Evolutionary conservation across 2,329 filamentous ascomycete genomes (phyloP).

Genomic region (Escovopsis weberi): DNA sequence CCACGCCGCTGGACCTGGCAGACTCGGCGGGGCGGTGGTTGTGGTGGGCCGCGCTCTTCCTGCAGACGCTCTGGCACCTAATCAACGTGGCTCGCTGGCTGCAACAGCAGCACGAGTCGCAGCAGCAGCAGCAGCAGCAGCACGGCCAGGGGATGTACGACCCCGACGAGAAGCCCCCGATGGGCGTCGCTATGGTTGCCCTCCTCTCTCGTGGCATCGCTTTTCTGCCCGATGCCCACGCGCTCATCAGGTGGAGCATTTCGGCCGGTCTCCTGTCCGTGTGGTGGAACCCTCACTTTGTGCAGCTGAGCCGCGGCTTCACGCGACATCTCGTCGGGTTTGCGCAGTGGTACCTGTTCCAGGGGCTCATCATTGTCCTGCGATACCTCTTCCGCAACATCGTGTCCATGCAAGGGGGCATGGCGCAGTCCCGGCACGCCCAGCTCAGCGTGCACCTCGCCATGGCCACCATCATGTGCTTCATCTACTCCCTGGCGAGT

Average conservation of each 20-base stretch:
- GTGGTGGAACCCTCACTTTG: constrained; percentile 58
- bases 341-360: constrained; percentile 50
- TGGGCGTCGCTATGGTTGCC: constrained; percentile 3
- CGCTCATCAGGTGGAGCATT: constrained; percentile 33
- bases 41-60: constrained; percentile 32
- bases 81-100: constrained; percentile 14
- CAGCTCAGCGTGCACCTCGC: constrained; percentile 39
- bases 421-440: constrained; percentile 23
- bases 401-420: constrained; percentile 23
- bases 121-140: neutral
- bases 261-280: constrained; percentile 34
- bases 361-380: constrained; percentile 41
- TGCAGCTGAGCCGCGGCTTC: constrained; percentile 44
- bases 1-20: constrained; percentile 28
- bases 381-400: constrained; percentile 35
- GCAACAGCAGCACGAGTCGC: neutral
- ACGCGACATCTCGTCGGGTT: constrained; percentile 45
- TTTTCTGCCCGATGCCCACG: constrained; percentile 26
- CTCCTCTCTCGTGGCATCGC: constrained; percentile 7
- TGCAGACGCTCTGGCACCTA: constrained; percentile 39
- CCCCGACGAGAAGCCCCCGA: constrained; percentile 15
- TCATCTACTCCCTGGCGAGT: constrained; percentile 30
- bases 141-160: constrained; percentile 19
- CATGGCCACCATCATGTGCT: constrained; percentile 35
- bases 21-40: constrained; percentile 27